These are phyloP conservation scores for Raffaelea albimanens DNA, from an alignment of 2,329 filamentous ascomycete species.

Conservation along the genomic window DNA sequence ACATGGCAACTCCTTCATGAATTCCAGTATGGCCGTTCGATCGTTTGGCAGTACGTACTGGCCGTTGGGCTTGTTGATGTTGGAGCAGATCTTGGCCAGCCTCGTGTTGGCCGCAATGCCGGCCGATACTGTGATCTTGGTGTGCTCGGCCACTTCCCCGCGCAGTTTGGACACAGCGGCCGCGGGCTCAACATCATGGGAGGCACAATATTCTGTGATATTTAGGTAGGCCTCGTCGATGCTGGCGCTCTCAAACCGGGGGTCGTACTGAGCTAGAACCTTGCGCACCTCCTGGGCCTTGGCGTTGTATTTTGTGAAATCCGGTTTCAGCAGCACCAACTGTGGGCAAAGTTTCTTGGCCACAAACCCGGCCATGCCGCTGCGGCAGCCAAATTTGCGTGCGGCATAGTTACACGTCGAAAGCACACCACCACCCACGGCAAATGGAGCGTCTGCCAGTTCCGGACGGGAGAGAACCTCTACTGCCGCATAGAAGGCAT, in stretches of 20 bases:
- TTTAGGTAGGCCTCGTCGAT: slow-evolving; percentile 97
- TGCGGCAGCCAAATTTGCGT: slow-evolving; percentile 80
- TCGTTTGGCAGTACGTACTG: slow-evolving; percentile 72
- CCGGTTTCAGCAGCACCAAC: slow-evolving; percentile 70
- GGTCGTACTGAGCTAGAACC: slow-evolving; percentile 79
- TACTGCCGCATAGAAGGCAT: slow-evolving; percentile 94
- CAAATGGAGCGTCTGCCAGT: slow-evolving; percentile 78
- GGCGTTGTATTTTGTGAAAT: slow-evolving; percentile 82
- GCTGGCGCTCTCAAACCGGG: slow-evolving; percentile 83
- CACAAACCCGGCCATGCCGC: slow-evolving; percentile 93
- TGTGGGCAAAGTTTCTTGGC: slow-evolving; percentile 89
- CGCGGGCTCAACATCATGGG: slow-evolving; percentile 58
- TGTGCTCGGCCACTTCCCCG: slow-evolving; percentile 62
- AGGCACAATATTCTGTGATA: slow-evolving; percentile 74
- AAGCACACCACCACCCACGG: slow-evolving; percentile 64
- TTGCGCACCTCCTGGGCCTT: slow-evolving; percentile 83
- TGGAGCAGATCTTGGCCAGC: slow-evolving; percentile 90
- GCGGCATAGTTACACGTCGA: slow-evolving; percentile 79
- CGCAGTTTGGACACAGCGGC: slow-evolving; percentile 72
- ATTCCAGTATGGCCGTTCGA: slow-evolving; percentile 65
- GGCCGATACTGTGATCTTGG: slow-evolving; percentile 82
- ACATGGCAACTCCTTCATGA: slow-evolving; percentile 75
- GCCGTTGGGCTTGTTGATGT: slow-evolving; percentile 93
- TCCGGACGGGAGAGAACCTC: slow-evolving; percentile 79
- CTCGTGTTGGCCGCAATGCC: slow-evolving; percentile 91